A percentile compares a stretch with the other conserved stretches of the same genome.
phyloP scores from a whole-genome alignment of 352 stramenopile genomes.

The Pythium dissotocum region DNA sequence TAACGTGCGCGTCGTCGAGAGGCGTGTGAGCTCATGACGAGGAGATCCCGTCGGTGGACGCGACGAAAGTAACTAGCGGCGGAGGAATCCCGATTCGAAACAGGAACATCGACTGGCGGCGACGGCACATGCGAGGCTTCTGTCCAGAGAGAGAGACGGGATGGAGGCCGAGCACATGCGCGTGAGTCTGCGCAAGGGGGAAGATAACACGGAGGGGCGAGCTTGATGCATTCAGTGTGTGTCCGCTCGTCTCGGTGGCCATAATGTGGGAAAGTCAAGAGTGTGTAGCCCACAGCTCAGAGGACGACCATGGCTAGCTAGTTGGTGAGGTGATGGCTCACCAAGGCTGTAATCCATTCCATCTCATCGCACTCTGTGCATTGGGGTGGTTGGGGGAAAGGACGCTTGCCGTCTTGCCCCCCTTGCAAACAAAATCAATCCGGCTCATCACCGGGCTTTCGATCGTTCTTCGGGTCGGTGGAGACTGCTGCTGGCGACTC shows the following conservation, averaged over 20 bases:
- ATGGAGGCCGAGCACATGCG: neutral
- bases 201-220: conserved; percentile 2
- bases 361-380: neutral
- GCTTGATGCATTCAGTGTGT: neutral
- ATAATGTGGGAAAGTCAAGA: conserved; percentile 9
- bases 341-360: conserved; percentile 83
- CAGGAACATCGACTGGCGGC: conserved; percentile 2
- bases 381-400: conserved; percentile 5
- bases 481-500: neutral
- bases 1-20: conserved; percentile 32
- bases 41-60: neutral
- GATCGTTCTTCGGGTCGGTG: conserved; percentile 25
- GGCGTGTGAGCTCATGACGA: neutral
- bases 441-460: conserved; percentile 34
- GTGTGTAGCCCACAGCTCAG: conserved; percentile 19
- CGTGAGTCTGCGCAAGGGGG: conserved; percentile 5
- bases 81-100: neutral
- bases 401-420: neutral
- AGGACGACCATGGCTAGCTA: conserved; percentile 42
- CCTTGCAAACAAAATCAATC: conserved; percentile 17
- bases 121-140: neutral
- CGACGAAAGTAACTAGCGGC: neutral
- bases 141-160: neutral
- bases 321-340: conserved; percentile 74
- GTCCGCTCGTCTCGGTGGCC: neutral